Base-by-base conservation (phyloP, 2,329 filamentous ascomycete species). In the Aspergillus pseudoglaucus region DNA sequence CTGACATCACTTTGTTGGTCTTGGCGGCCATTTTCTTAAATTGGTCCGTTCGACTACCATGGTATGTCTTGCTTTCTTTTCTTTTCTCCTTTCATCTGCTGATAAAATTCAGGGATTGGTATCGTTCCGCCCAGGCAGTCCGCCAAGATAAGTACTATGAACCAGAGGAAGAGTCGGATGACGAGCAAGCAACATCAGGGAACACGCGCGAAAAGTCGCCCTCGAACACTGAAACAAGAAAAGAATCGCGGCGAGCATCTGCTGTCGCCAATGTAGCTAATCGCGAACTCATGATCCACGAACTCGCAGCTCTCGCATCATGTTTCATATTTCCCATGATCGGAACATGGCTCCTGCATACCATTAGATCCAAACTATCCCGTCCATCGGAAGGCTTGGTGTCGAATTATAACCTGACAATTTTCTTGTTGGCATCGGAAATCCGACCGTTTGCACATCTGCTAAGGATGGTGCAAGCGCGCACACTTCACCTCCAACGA, bases 21-120 rank as follows among this genome's bases (percentile, higher is more conserved):
- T 69, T 97, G 52, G 87, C 88, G 2, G 88, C 85, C 4, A 79
- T 96, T 40, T 94, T 96, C 60, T 74, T 97, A 52, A 90, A 95
- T 64, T 96, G 90, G 88, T 90, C 88, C 43, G 85, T 96, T 39
- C 85, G 88, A 47, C 76, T 93, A 56, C 91, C 91, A 58, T 97
- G 91, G 90, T 90, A 73, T 64, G 79, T 45, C 15, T 45, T 50
- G 44, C 30, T 38, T 47, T 44, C 38, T 47, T 49, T 45, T 46
- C 49, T 17, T 15, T 17, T 35, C 41, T 43, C 20, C 14, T 15
- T 9, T 20, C 14, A 6, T 38, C 38, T 45, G 53, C 45, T 44
- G 20, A 39, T 9, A 17, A 17, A 30, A 25, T 8, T 43, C 37
- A 84, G 82, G 82, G 76, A 81, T 46, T 90, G 86, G 86, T 90